phyloP scores from a whole-genome alignment of 768 basidiomycete species.

The Macrocybe gigantea region DNA sequence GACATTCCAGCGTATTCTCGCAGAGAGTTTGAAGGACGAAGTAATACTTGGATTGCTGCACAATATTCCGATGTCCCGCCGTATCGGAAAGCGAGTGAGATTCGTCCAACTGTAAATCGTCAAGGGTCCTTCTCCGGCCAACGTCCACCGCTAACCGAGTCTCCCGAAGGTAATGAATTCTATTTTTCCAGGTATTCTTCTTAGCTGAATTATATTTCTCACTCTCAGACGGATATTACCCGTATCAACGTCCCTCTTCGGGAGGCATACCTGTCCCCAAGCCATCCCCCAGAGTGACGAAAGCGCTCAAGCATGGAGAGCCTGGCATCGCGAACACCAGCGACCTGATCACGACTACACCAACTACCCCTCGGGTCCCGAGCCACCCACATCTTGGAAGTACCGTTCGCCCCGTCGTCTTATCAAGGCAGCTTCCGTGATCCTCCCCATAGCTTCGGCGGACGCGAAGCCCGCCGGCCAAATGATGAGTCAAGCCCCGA shows the following conservation, averaged over 20 bases:
- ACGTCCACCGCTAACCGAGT: constrained; percentile 2
- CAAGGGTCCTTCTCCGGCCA: constrained; percentile 11
- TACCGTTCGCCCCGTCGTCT: constrained; percentile 11
- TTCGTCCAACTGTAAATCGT: constrained; percentile 7
- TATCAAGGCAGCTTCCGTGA: constrained; percentile 13
- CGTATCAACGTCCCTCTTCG: constrained; percentile 9
- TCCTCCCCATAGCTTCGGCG: constrained; percentile 13
- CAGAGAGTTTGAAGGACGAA: constrained; percentile 8
- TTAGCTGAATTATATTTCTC: constrained; percentile 1
- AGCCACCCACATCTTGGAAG: neutral
- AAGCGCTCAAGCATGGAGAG: constrained; percentile 10
- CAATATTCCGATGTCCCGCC: constrained; percentile 11
- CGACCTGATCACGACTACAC: neutral
- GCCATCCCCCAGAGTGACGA: constrained; percentile 8
- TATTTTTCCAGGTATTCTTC: no score
- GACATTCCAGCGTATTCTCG: constrained; percentile 4
- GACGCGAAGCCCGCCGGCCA: constrained; percentile 9
- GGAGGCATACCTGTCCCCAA: constrained; percentile 13
- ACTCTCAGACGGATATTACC: constrained; percentile 7
- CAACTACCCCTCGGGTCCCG: constrained; percentile 10
- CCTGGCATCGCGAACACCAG: constrained; percentile 5
- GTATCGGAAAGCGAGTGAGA: constrained; percentile 12
- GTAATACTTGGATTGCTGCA: constrained; percentile 14
- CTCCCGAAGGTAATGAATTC: constrained; percentile 7
- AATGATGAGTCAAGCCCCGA: constrained; percentile 2